phyloP scores from a whole-genome alignment of 2,329 filamentous ascomycete genomes.

The Pseudogymnoascus sp. region DNA sequence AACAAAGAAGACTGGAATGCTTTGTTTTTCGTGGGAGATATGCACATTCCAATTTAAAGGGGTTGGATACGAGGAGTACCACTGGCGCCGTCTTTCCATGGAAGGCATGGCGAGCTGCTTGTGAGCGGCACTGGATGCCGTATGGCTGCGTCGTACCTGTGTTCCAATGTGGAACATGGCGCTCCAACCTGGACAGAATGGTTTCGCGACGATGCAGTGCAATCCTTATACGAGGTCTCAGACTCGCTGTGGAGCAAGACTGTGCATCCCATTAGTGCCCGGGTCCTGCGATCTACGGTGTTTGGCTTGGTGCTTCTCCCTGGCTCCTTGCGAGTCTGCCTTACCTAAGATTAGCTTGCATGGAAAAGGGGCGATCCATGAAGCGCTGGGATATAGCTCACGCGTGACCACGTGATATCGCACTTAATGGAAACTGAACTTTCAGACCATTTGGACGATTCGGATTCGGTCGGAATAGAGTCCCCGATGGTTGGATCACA shows the following conservation, averaged over 20 bases:
- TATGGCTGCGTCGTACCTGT: neutral
- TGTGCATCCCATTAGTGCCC: neutral
- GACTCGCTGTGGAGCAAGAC: neutral
- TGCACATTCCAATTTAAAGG: neutral
- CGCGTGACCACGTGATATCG: slow-evolving; percentile 1
- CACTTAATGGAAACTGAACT: neutral
- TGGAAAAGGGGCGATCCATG: neutral
- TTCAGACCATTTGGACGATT: neutral
- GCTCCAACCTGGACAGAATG: neutral
- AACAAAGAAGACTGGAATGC: neutral
- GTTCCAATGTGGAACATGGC: neutral
- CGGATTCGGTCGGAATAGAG: neutral
- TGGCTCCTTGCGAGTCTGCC: slow-evolving; percentile 5
- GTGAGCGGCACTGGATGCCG: neutral
- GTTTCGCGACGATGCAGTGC: neutral
- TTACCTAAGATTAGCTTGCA: slow-evolving; percentile 3
- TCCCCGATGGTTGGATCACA: neutral
- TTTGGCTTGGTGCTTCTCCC: neutral
- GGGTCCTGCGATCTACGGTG: neutral
- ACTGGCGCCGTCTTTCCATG: neutral
- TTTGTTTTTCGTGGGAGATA: neutral
- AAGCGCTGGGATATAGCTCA: neutral
- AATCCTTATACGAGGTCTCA: neutral
- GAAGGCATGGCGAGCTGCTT: neutral
- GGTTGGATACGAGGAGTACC: neutral